Evolutionary conservation across 345 rosid genomes (phyloP).

Genomic region (Eucalyptus tenuipes): DNA sequence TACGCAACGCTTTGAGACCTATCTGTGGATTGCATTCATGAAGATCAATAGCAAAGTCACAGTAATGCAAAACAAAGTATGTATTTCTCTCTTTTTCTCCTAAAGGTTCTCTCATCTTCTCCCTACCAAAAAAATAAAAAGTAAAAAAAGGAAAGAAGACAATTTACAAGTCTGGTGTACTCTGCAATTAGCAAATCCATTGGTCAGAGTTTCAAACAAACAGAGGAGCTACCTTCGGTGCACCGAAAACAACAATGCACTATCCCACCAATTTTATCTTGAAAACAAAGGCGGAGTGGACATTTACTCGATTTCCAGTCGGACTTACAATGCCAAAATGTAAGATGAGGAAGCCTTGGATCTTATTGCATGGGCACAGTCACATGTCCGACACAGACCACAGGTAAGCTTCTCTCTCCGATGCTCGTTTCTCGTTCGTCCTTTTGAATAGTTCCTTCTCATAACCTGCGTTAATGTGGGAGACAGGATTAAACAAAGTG

Average conservation of each 20-base stretch:
- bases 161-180: background rate
- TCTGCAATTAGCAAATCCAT: background rate
- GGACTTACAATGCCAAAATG: background rate
- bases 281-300: background rate
- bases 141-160: background rate
- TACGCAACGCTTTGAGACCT: background rate
- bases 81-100: background rate
- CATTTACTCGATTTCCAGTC: background rate
- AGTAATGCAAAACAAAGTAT: background rate
- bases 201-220: background rate
- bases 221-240: background rate
- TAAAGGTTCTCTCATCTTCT: background rate
- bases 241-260: background rate
- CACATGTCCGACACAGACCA: slow-evolving; percentile 96
- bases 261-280: background rate
- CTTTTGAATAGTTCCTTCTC: slow-evolving; percentile 64
- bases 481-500: background rate
- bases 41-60: background rate
- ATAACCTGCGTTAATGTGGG: slow-evolving; percentile 24
- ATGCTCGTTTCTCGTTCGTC: slow-evolving; percentile 65
- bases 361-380: background rate
- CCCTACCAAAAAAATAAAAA: background rate
- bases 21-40: background rate
- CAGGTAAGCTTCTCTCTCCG: slow-evolving; percentile 81
- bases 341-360: background rate